Evolutionary conservation across 768 basidiomycete species (phyloP).

Genomic region (Stropharia rugosoannulata): DNA sequence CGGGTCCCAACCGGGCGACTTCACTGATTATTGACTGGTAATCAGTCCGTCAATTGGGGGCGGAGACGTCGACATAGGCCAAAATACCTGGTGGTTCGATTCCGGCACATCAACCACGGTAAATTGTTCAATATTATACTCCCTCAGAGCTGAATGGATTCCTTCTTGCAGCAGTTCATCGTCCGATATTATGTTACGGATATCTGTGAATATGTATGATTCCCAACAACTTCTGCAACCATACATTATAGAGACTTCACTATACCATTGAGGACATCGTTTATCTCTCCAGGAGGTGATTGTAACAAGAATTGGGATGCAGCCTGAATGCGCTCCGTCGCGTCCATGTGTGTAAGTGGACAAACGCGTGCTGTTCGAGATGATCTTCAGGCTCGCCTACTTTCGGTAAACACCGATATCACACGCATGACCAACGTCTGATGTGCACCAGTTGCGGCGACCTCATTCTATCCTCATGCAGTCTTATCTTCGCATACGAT

Average conservation of each 20-base stretch:
- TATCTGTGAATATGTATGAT: slow-evolving; percentile 51
- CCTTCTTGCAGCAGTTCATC: slow-evolving; percentile 81
- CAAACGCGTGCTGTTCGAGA: neutral
- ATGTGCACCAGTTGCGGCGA: too few species aligned
- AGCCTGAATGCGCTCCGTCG: slow-evolving; percentile 61
- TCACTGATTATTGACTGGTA: slow-evolving; percentile 80
- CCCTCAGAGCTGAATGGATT: slow-evolving; percentile 71
- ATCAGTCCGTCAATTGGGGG: slow-evolving; percentile 18
- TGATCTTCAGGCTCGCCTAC: neutral
- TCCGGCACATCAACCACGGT: slow-evolving; percentile 84
- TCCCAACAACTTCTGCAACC: neutral
- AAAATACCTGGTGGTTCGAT: slow-evolving; percentile 68
- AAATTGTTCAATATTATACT: slow-evolving; percentile 90
- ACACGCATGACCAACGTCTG: neutral
- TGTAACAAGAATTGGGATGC: slow-evolving; percentile 84
- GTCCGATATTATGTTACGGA: slow-evolving; percentile 86
- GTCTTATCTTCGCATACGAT: too few species aligned
- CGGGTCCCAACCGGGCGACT: slow-evolving; percentile 50
- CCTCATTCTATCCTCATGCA: too few species aligned
- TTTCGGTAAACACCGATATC: slow-evolving; percentile 20
- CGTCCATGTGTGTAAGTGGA: slow-evolving; percentile 43
- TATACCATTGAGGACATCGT: slow-evolving; percentile 90
- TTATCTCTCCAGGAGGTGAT: slow-evolving; percentile 94
- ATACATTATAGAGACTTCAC: slow-evolving; percentile 1
- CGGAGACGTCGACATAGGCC: neutral